Conservation (phyloP, 768 basidiomycete genomes). For the Termitomyces sp. region DNA sequence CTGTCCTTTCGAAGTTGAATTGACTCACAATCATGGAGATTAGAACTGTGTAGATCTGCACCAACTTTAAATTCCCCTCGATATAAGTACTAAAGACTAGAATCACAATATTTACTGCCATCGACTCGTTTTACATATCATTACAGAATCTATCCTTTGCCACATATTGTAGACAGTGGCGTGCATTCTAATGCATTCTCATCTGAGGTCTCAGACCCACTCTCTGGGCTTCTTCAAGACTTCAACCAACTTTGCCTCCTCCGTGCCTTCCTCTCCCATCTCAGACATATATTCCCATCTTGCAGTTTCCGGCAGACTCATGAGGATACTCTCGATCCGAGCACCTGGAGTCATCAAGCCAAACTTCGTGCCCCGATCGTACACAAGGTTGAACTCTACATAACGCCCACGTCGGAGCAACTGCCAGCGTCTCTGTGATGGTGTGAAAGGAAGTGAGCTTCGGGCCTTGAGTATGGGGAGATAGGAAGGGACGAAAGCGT, state of each 20-base stretch:
- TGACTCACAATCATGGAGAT: too few relatives aligned
- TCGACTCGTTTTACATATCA: background rate
- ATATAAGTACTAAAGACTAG: background rate
- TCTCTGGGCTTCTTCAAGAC: constrained; percentile 58
- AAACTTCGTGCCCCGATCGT: constrained; percentile 86
- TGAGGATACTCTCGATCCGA: constrained; percentile 83
- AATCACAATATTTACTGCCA: too few relatives aligned
- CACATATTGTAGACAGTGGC: too few relatives aligned
- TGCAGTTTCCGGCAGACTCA: constrained; percentile 84
- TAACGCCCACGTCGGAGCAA: constrained; percentile 86
- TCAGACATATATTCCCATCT: constrained; percentile 89
- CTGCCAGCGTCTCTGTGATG: constrained; percentile 85
- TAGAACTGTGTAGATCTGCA: too few relatives aligned
- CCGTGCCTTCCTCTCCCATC: constrained; percentile 58
- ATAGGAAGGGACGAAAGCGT: constrained; percentile 87
- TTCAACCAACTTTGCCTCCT: constrained; percentile 59
- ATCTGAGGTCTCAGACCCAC: constrained; percentile 41
- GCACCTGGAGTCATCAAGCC: constrained; percentile 81
- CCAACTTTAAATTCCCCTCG: background rate
- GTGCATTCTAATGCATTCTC: background rate
- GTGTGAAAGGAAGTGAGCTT: constrained; percentile 48
- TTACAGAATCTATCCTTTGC: background rate
- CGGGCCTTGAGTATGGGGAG: constrained; percentile 75
- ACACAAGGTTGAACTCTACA: constrained; percentile 91
- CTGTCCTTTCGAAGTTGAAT: too few relatives aligned